Base-by-base conservation (phyloP, 1,284 basidiomycete species). In the Rhodofomes roseus region DNA sequence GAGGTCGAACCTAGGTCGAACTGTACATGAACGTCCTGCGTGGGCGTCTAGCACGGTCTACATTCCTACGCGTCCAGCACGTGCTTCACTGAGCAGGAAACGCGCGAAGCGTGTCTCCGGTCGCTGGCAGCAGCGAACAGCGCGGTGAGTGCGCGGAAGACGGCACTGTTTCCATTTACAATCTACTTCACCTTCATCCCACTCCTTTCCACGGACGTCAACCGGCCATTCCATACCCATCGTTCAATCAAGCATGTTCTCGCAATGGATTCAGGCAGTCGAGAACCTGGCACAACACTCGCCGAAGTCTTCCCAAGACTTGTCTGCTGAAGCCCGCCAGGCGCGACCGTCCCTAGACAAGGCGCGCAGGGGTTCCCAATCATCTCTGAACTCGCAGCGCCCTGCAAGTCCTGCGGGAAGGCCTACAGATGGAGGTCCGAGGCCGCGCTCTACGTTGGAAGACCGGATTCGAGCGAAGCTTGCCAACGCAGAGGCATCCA, bases 381-480 rank as follows among this genome's bases (percentile, higher is more conserved):
- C n/a, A n/a, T 69, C 71, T n/a, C 78, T 85, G 2, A 8, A 70
- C 77, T 23, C 82, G 83, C 85, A 86, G 62, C 83, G 85, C 31
- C 70, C 79, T 29, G 73, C 68, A 14, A 80, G 77, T 65, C 77
- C 79, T 40, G 71, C 50, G 31, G 22, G 61, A n/a, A 58, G 62
- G n/a, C 55, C 60, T 34, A 60, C 59, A 36, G 29, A 60, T 39
- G 31, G 62, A 4, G 25, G 7, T 59, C 64, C 63, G 18, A 61
- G 61, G 20, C 62, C 68, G 31, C 65, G 70, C 36, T 60, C 69
- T 4, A 86, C 81, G 11, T 76, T 92, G 0, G 90, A 92, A 71
- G 90, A 92, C 58, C 80, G 90, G 51, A 73, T 92, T 16, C 81
- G 86, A 27, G 79, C 79, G 36, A 83, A 84, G 31, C 81, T 87